Evolutionary conservation across 768 basidiomycete species (phyloP).

Genomic region (Amanita thiersii): DNA sequence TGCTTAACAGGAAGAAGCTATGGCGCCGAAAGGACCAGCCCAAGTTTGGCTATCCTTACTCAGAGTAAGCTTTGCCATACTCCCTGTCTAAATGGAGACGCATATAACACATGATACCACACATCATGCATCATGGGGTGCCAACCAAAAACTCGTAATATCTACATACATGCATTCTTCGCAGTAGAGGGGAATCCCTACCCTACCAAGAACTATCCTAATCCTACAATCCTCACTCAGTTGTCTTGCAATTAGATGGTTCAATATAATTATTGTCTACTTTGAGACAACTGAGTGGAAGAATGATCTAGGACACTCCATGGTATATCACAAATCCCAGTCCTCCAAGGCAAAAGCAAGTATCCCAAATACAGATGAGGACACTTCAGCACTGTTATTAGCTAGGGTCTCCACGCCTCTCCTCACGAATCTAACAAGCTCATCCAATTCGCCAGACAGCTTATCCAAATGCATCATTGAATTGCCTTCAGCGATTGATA

Average conservation of each 20-base stretch:
- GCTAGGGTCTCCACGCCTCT: conserved; percentile 65
- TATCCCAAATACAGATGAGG: conserved; percentile 56
- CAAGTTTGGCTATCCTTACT: conserved; percentile 84
- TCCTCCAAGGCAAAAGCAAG: conserved; percentile 74
- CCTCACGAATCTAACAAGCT: conserved; percentile 59
- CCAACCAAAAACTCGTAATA: no score
- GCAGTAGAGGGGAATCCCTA: no score
- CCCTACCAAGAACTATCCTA: no score
- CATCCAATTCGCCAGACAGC: conserved; percentile 63
- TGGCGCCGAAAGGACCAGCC: conserved; percentile 85
- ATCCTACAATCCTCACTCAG: no score
- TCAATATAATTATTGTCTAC: neutral
- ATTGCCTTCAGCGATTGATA: conserved; percentile 35
- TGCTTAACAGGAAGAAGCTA: conserved; percentile 65
- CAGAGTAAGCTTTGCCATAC: conserved; percentile 58
- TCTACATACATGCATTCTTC: no score
- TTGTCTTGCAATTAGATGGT: neutral
- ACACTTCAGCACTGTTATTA: conserved; percentile 45
- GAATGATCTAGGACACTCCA: no score
- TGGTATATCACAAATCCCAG: conserved; percentile 49
- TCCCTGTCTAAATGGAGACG: neutral
- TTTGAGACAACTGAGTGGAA: neutral
- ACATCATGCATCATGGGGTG: no score
- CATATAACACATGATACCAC: neutral
- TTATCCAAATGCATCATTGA: conserved; percentile 47